Percentiles rank a stretch among this genome's conserved stretches.
These are phyloP conservation scores for Kalaharituber pfeilii DNA, from an alignment of 2,329 filamentous ascomycete species.

Conservation along the genomic window DNA sequence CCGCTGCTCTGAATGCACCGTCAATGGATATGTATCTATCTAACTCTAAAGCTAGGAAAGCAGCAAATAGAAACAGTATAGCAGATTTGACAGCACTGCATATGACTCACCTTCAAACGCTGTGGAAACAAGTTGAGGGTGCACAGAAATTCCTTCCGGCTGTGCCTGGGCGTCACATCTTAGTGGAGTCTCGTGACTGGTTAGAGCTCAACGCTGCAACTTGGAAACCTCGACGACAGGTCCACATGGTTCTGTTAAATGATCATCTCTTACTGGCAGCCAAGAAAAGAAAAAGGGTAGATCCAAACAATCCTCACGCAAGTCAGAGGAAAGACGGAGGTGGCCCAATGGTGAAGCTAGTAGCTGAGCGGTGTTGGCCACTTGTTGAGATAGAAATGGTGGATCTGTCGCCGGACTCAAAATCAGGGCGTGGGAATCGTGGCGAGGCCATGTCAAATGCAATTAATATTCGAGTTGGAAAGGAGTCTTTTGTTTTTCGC, in stretches of 20 bases:
- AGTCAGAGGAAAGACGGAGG: conserved; percentile 32
- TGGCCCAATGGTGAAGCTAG: conserved; percentile 52
- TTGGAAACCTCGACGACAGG: conserved; percentile 77
- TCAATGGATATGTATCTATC: conserved; percentile 29
- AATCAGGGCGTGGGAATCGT: conserved; percentile 25
- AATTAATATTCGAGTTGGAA: conserved; percentile 75
- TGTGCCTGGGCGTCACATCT: conserved; percentile 74
- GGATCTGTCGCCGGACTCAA: conserved; percentile 47
- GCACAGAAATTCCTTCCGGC: conserved; percentile 94
- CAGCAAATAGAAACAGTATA: conserved; percentile 79
- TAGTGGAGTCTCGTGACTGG: conserved; percentile 85
- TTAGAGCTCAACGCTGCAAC: conserved; percentile 94
- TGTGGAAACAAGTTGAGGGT: conserved; percentile 96
- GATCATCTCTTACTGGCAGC: conserved; percentile 85
- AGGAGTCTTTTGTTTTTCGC: conserved; percentile 86
- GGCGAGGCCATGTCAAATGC: conserved; percentile 57
- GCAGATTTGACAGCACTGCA: conserved; percentile 53
- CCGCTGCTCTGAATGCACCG: conserved; percentile 8
- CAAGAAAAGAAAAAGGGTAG: conserved; percentile 77
- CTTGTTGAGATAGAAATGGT: conserved; percentile 83
- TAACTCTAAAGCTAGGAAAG: conserved; percentile 32
- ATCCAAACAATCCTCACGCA: conserved; percentile 33
- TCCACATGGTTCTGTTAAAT: conserved; percentile 84
- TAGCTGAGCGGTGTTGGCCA: conserved; percentile 89
- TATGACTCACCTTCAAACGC: conserved; percentile 51